These are phyloP conservation scores for Pholiota conissans DNA, from an alignment of 768 basidiomycete species.

Conservation along the genomic window DNA sequence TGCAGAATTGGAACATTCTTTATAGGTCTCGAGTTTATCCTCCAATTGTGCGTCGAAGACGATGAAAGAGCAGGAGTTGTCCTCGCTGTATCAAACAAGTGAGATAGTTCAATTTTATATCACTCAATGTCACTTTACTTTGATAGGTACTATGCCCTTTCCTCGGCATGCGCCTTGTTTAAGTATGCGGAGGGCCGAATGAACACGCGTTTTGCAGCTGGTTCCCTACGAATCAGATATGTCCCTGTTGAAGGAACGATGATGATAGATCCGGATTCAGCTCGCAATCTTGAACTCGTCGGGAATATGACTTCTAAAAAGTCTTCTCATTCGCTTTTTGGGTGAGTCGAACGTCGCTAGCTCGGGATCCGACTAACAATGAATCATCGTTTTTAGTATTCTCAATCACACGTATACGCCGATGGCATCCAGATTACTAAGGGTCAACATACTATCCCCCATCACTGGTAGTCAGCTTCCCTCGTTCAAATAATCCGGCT, in stretches of 20 bases:
- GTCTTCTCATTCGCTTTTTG: conserved; percentile 75
- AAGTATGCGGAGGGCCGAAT: conserved; percentile 74
- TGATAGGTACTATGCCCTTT: conserved; percentile 83
- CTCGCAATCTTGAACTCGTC: conserved; percentile 86
- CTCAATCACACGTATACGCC: conserved; percentile 86
- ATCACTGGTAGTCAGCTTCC: conserved; percentile 51
- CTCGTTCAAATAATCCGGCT: neutral
- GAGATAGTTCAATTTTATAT: conserved; percentile 28
- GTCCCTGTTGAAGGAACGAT: conserved; percentile 86
- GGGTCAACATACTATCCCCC: conserved; percentile 81
- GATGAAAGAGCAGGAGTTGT: conserved; percentile 81
- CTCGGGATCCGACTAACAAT: neutral
- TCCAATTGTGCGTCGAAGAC: conserved; percentile 76
- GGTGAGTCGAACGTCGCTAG: conserved; percentile 44
- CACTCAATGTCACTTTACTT: neutral
- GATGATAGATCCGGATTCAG: conserved; percentile 92
- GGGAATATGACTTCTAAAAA: conserved; percentile 69
- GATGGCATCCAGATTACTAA: conserved; percentile 83
- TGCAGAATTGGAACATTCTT: conserved; percentile 1
- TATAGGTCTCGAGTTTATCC: conserved; percentile 75
- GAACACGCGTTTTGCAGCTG: conserved; percentile 68
- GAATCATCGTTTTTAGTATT: conserved; percentile 37
- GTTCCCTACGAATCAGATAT: conserved; percentile 74
- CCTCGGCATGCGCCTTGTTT: conserved; percentile 84
- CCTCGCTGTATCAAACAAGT: conserved; percentile 80